Base-by-base conservation (phyloP, 192 early-diverging fungal genomes). In the Entophlyctis luteolus region DNA sequence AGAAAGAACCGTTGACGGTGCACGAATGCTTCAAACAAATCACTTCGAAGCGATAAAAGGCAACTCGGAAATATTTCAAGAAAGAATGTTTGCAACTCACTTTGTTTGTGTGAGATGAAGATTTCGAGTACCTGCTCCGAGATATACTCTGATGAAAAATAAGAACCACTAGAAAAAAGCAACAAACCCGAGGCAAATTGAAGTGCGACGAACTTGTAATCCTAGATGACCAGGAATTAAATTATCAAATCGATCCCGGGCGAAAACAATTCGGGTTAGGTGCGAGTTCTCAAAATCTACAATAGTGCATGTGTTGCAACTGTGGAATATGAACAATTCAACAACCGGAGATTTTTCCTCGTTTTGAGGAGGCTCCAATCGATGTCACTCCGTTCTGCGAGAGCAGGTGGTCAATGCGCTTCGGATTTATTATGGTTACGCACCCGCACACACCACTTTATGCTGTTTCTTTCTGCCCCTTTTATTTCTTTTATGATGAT, bases 321-420 rank as follows among this genome's bases (percentile, higher is more conserved):
- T 70, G 71, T 84, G 82, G 82, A 70, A 84, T 54, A 84, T 66
- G 53, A 81, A 56, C 45, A 18, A 31, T 39, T 63, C 48, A 77
- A 63, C 69, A 29, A 27, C 70, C 37, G 63, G 75, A 59, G 49
- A 54, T 70, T 58, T 29, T 55, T 45, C 39, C 76, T 81, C 80
- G 82, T 85, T 82, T 71, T 81, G 77, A 81, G 79, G 35, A 31
- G 49, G 60, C 42, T 71, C 69, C 53, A 36, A 76, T 35, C 31
- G 58, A 71, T 45, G n/a, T 23, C 35, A 39, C 22, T 27, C 20
- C 48, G 63, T 66, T 66, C 63, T 36, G 63, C 63, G 63, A 79
- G 78, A 79, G 78, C 78, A 63, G 76, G 66, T 53, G 25, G 55
- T 31, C 55, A 29, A 39, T 32, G 55, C 42, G 35, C 36, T 22